Evolutionary conservation across 2,329 filamentous ascomycete species (phyloP), one percentile per base, ranked within the genome.

Genomic region (Colletotrichum theobromicola): DNA sequence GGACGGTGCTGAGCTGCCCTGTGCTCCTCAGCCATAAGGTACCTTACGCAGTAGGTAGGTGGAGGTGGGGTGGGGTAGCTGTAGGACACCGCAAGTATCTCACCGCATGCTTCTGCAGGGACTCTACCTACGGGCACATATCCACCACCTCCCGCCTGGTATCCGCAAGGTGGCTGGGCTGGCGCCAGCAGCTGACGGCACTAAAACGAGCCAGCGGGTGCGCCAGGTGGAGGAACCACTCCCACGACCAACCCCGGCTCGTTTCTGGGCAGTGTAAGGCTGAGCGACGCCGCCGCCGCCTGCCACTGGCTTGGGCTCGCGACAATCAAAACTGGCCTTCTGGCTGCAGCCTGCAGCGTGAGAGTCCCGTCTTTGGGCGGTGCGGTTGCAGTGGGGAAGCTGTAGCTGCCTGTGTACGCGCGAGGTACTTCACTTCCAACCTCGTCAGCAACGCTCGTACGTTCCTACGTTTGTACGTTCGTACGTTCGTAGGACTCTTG

Each of bases 111-210:
- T 21, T 26, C 24, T n/a, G 55, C 46, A 12, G 13, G 16, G 28
- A 70, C 7, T 21, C 16, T 37, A 35, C 53, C 53, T 24, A n/a
- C n/a, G n/a, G n/a, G n/a, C n/a, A n/a, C n/a, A n/a, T n/a, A n/a
- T n/a, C n/a, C n/a, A n/a, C n/a, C 42, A 46, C 42, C 42, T 46
- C 10, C 42, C n/a, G n/a, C 42, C 42, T 46, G 42, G 42, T n/a
- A n/a, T n/a, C 42, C n/a, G 28, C 18, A 46, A 32, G 42, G 76
- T 79, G 77, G 78, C 78, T 79, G 78, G 76, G 66, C 26, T 66
- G 50, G 73, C 74, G 75, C 77, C 76, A 78, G 77, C 73, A 76
- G 76, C 72, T 76, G 75, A 78, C 72, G 67, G 63, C 71, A 74
- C 77, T 77, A 77, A 74, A 70, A 37, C 50, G 35, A 70, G 66